phyloP scores from a whole-genome alignment of 2,329 filamentous ascomycete species.

The Pestalotiopsis sp. region DNA sequence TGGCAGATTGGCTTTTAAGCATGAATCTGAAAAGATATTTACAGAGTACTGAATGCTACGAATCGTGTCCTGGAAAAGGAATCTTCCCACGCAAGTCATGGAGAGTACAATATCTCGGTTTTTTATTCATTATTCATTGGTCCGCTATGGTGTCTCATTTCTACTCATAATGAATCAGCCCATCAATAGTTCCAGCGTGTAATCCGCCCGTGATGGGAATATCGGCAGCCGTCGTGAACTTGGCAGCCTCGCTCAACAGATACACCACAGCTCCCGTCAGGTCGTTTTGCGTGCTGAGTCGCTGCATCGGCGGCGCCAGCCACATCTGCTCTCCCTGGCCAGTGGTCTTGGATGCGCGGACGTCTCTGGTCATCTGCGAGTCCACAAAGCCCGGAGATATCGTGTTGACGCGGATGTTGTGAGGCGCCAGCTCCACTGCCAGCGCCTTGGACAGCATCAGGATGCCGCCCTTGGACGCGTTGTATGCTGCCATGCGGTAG shows the following conservation, averaged over 20 bases:
- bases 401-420: conserved; percentile 39
- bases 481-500: conserved; percentile 44
- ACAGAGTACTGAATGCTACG: background rate
- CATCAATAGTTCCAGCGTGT: conserved; percentile 40
- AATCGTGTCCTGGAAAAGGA: background rate
- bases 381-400: conserved; percentile 42
- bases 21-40: background rate
- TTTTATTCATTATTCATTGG: background rate
- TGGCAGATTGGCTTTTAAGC: background rate
- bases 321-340: conserved; percentile 39
- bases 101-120: background rate
- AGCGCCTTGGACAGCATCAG: conserved; percentile 42
- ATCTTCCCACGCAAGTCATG: too few species aligned
- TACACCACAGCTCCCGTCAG: conserved; percentile 45
- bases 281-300: conserved; percentile 44
- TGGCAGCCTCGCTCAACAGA: conserved; percentile 44
- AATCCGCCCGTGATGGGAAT: conserved; percentile 48
- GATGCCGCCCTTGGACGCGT: conserved; percentile 45
- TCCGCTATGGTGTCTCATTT: background rate
- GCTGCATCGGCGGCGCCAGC: conserved; percentile 39
- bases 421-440: conserved; percentile 39
- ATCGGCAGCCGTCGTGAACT: conserved; percentile 45
- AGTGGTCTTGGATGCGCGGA: conserved; percentile 33
- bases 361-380: conserved; percentile 36
- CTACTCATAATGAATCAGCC: conserved; percentile 35